Conservation (phyloP, 2,329 filamentous ascomycete genomes). For the Stachybotrys echinatus region DNA sequence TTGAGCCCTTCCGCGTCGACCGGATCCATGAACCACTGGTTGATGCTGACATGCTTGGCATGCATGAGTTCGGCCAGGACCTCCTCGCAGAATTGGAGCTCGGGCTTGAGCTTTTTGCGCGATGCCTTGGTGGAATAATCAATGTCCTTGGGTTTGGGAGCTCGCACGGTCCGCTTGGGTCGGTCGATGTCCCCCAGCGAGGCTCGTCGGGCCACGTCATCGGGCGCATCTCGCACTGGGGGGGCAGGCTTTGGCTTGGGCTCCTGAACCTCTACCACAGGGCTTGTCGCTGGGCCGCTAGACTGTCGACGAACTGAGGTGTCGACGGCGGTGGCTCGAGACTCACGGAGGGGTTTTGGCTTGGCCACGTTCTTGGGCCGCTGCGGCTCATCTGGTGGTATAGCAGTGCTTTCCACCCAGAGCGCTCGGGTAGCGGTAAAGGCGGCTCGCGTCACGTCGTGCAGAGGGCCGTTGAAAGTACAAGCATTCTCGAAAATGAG, state of each 20-base stretch:
- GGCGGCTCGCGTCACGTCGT: slow-evolving; percentile 61
- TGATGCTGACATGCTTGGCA: slow-evolving; percentile 61
- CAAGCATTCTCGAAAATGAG: slow-evolving; percentile 76
- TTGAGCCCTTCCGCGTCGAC: slow-evolving; percentile 93
- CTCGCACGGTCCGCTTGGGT: slow-evolving; percentile 90
- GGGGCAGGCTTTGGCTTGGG: slow-evolving; percentile 9
- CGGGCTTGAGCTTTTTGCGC: slow-evolving; percentile 83
- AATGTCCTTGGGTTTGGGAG: slow-evolving; percentile 86
- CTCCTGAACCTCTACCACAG: slow-evolving; percentile 15
- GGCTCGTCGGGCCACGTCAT: slow-evolving; percentile 57
- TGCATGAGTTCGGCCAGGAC: slow-evolving; percentile 74
- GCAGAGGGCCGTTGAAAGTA: slow-evolving; percentile 75
- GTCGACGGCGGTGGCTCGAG: slow-evolving; percentile 21
- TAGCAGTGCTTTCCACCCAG: slow-evolving; percentile 37
- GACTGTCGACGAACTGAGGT: slow-evolving; percentile 19
- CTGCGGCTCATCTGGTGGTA: slow-evolving; percentile 48
- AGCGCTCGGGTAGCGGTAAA: slow-evolving; percentile 51
- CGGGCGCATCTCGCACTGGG: slow-evolving; percentile 12
- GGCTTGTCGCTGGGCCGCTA: slow-evolving; percentile 21
- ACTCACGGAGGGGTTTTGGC: slow-evolving; percentile 29
- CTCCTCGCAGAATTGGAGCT: slow-evolving; percentile 85
- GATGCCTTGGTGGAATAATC: slow-evolving; percentile 72
- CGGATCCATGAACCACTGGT: slow-evolving; percentile 71
- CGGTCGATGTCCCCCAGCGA: slow-evolving; percentile 74
- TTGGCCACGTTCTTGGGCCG: slow-evolving; percentile 48